Base-by-base conservation (phyloP, 257 asterid species). In the Solanum chiquidenum region DNA sequence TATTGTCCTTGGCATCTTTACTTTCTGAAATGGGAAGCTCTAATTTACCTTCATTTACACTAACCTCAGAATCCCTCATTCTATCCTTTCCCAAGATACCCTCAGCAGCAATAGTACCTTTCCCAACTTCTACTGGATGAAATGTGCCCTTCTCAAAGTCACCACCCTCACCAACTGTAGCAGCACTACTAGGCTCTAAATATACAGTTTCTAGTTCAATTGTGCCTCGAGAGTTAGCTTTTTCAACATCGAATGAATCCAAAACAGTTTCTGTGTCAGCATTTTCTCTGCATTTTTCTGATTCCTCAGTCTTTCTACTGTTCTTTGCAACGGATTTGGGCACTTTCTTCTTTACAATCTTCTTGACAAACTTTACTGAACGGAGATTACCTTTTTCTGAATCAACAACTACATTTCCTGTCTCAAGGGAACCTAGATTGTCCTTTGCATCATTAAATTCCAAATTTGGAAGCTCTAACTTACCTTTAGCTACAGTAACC, bases 271-370 rank as follows among this genome's bases (percentile, higher is more conserved):
- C 29, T 20, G 34, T 13, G 82, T 34, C 49, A 31, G 69, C 83
- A 46, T 46, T 83, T 72, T 58, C 86, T 64, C 52, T 5, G 37
- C 20, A 77, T 35, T 86, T 71, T 86, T 75, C 90, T 38, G 66
- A 83, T 80, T 83, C 89, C 83, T 40, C 89, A 71, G 49, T 86
- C 66, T 29, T 90, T 38, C 74, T 69, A 87, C 82, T 85, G 55
- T 77, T 60, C 20, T 44, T 80, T 23, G 87, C 52, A 84, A 83
- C 80, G 13, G 27, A 35, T 90, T 92, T 94, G 8, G 94, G 92
- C 87, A 95, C 96, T 90, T 87, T 91, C 94, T 87, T 94, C 94
- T 89, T 95, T 73, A 95, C 90, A 75, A 93, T 88, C 91, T 92
- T 94, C 92, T 92, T 93, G 60, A 95, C 95, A 68, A 93, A 46